Conservation (phyloP, 2,329 filamentous ascomycete genomes). For the Claviceps sorghi region DNA sequence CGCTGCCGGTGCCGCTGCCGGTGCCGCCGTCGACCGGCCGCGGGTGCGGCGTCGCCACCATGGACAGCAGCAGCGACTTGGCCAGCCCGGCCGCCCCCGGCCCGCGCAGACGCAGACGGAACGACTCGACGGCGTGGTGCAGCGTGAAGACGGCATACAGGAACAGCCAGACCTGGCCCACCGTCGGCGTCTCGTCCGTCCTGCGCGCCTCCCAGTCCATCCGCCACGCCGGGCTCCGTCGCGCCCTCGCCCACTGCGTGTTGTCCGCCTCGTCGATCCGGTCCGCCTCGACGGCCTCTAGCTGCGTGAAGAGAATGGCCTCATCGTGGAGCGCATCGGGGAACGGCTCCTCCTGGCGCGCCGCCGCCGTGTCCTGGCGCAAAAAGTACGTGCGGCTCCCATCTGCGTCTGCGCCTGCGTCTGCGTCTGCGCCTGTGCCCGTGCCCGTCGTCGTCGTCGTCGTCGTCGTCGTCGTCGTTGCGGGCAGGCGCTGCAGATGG, state of each 20-base stretch:
- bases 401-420: slow-evolving; percentile 1
- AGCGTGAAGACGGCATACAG: slow-evolving; percentile 2
- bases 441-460: too few relatives aligned
- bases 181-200: not conserved
- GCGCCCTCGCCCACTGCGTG: slow-evolving; percentile 1
- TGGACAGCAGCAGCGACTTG: slow-evolving; percentile 13
- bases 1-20: slow-evolving; percentile 8
- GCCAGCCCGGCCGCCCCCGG: not conserved
- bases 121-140: not conserved
- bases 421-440: too few relatives aligned
- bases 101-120: not conserved
- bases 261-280: not conserved
- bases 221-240: slow-evolving; percentile 1
- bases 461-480: too few relatives aligned
- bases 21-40: slow-evolving; percentile 18
- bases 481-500: slow-evolving; percentile 9
- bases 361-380: slow-evolving; percentile 9
- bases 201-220: not conserved
- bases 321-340: slow-evolving; percentile 5
- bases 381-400: slow-evolving; percentile 8
- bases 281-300: not conserved
- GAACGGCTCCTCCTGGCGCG: slow-evolving; percentile 9
- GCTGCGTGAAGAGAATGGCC: not conserved
- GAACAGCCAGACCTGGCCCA: slow-evolving; percentile 2
- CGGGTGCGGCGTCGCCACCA: slow-evolving; percentile 28